Evolutionary conservation across 306 rosid genomes (phyloP), one percentile per base, ranked within the genome.

Genomic region (Glycine tomentella): DNA sequence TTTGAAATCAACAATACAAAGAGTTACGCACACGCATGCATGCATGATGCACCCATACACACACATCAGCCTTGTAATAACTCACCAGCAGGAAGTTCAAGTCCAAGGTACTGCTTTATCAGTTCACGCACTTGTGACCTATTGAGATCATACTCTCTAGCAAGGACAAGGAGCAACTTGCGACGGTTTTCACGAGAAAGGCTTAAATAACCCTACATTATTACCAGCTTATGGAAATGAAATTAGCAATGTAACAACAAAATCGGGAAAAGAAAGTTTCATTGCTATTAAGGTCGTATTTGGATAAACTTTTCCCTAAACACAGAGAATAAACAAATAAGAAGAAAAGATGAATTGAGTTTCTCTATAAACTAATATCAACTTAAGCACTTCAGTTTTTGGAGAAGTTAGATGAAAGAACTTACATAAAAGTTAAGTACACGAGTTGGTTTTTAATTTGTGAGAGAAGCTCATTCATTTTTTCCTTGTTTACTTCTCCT

Each of bases 141-240:
- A 80, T 95, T 89, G 58, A 95, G 88, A 86, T 92, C 99, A 76
- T 89, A 93, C 82, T 95, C 97, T 82, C 91, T 89, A 71, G 97
- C 93, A 78, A 95, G 97, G 20, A 80, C 75, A 49, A 89, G 83
- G 69, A 95, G 91, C 78, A 95, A 77, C 78, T 78, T 89, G 78
- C 84, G 84, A 61, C 99, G 97, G 71, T 88, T 84, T 76, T 90
- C 97, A 71, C 2, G 15, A 8, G 89, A 85, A 72, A 95, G 95
- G 64, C 84, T 77, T 78, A 84, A 89, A 85, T 95, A 95, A 55
- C 97, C 97, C 99, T 95, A 83, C 81, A 87, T 76, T 72, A 50
- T 70, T 65, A 77, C 73, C 79, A 77, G 31, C 52, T 72, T 58
- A 6, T 40, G 80, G 58, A 79, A 84, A 75, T 68, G 8, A 38